These are phyloP conservation scores for Glomus cerebriforme DNA, from an alignment of 192 early-diverging fungal species.

Conservation along the genomic window DNA sequence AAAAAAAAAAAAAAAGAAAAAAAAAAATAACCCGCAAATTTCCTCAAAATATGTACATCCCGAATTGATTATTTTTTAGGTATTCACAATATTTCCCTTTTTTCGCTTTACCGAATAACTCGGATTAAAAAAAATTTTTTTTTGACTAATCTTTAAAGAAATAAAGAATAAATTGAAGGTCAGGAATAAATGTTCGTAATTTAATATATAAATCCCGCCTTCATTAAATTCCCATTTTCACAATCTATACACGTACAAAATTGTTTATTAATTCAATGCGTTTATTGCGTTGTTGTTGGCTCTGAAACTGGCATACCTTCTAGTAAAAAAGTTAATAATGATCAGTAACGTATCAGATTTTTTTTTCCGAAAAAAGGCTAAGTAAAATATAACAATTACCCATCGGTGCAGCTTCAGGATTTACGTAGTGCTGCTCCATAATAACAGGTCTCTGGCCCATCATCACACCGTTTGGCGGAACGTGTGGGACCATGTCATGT, in stretches of 20 bases:
- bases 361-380: not conserved
- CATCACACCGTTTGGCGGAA: constrained; percentile 44
- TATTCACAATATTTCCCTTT: not conserved
- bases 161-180: not conserved
- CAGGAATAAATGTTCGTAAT: not conserved
- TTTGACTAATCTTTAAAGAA: not conserved
- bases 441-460: constrained; percentile 52
- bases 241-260: not conserved
- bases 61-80: not conserved
- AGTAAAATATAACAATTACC: constrained; percentile 5
- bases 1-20: not conserved
- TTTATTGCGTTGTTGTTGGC: constrained; percentile 2
- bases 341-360: not conserved
- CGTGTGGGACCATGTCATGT: constrained; percentile 52
- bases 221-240: not conserved
- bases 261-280: not conserved
- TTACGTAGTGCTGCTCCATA: constrained; percentile 47
- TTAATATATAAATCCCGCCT: not conserved
- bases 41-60: not conserved
- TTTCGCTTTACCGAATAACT: not conserved
- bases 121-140: not conserved
- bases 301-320: constrained; percentile 10
- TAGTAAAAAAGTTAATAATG: not conserved
- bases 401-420: constrained; percentile 30
- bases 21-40: too few relatives aligned